Conservation (phyloP, 441 rosid species). For the Metrosideros polymorpha region DNA sequence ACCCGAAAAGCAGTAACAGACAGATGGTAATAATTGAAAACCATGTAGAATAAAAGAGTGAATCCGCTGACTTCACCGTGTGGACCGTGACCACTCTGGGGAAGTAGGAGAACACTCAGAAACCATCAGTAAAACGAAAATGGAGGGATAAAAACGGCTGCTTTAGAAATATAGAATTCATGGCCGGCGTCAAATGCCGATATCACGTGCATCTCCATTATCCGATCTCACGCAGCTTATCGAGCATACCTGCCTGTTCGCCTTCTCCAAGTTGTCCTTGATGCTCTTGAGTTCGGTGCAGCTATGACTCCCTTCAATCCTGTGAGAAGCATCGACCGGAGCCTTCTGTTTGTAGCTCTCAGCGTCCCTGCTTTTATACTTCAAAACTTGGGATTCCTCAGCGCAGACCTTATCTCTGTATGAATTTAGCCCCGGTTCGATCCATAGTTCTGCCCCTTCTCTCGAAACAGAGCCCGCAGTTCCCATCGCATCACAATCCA, state of each 20-base stretch:
- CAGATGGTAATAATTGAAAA: background rate
- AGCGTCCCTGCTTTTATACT: background rate
- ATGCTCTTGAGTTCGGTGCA: background rate
- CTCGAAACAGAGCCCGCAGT: conserved; percentile 1
- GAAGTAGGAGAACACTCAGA: conserved; percentile 1
- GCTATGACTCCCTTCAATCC: background rate
- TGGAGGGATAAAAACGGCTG: conserved; percentile 14
- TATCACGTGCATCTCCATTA: conserved; percentile 9
- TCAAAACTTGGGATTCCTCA: background rate
- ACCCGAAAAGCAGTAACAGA: conserved; percentile 5
- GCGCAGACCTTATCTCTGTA: background rate
- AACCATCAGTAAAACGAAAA: background rate
- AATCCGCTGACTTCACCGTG: background rate
- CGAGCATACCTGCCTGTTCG: conserved; percentile 26
- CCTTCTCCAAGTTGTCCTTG: background rate
- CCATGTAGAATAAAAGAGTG: background rate
- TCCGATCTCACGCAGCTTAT: conserved; percentile 62
- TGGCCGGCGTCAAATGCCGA: background rate
- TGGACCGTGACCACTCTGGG: background rate
- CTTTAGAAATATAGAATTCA: background rate
- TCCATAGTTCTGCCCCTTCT: conserved; percentile 15
- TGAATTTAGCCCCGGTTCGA: conserved; percentile 26
- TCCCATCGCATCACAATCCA: background rate
- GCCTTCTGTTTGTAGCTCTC: background rate
- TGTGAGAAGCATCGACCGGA: background rate